Base-by-base conservation (phyloP, 2,329 filamentous ascomycete genomes). In the Albophoma yamanashiensis region DNA sequence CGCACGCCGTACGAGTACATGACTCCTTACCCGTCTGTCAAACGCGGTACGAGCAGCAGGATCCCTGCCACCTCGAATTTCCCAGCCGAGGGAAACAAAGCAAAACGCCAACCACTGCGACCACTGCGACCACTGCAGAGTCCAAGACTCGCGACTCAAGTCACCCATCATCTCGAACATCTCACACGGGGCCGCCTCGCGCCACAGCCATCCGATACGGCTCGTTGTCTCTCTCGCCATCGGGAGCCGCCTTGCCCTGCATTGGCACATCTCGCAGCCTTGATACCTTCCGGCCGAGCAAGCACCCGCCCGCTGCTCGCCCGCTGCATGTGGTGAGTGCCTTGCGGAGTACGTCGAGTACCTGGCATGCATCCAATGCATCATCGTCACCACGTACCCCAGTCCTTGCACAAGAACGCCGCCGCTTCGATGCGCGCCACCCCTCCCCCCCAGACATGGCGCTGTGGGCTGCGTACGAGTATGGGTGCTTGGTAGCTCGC, bases 301-400 rank as follows among this genome's bases (percentile, higher is more conserved):
- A n/a, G 31, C 31, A 36, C 11, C 50, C 50, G 31, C 27, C 20
- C 27, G 11, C 47, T 17, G 47, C 47, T 36, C 50, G 31, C 31
- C 27, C 9, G 36, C n/a, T 36, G 27, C 47, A 52, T 34, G 17
- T 55, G 50, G 50, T 55, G 34, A 52, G 43, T 52, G 53, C 58
- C 58, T 57, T 38, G 36, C 36, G 36, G 36, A 38, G 36, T 38
- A 4, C 34, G 27, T 4, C 34, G 31, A 52, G 42, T 50, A 57
- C 58, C 58, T 57, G 55, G 43, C 58, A 42, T 59, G 58, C 58
- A 52, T 59, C 34, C 55, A 57, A 40, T 57, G 42, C 58, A 59
- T 53, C 55, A 59, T 53, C 55, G 57, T 43, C 42, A 39, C 43
- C 20, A 36, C 25, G 6, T n/a, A 42, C 45, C 59, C 55, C 59